A percentile compares a stretch with the other conserved stretches of the same genome.
Evolutionary conservation across 441 rosid genomes (phyloP).

Genomic region (Arabidopsis lyrata): DNA sequence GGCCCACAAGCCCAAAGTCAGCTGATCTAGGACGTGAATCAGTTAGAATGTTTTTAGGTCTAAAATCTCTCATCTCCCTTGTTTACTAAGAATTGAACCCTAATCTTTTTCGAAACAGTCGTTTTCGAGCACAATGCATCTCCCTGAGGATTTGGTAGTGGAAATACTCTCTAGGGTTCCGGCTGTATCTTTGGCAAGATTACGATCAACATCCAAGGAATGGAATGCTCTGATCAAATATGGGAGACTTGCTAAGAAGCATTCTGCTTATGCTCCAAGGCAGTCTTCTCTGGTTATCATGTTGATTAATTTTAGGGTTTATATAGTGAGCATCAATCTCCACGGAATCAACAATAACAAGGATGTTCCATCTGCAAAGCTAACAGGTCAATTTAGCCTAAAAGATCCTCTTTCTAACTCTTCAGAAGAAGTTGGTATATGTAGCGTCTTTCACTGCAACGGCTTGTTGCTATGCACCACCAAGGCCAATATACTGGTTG

Average conservation of each 20-base stretch:
- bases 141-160: constrained; percentile 6
- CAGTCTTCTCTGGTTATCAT: not conserved
- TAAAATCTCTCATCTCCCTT: not conserved
- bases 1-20: not conserved
- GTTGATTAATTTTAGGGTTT: not conserved
- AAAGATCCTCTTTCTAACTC: constrained; percentile 3
- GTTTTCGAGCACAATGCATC: not conserved
- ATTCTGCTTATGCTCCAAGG: constrained; percentile 4
- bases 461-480: constrained; percentile 29
- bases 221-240: not conserved
- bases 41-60: not conserved
- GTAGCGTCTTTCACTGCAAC: constrained; percentile 5
- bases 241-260: not conserved
- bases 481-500: not conserved
- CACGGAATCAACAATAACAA: not conserved
- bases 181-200: not conserved
- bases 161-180: constrained; percentile 20
- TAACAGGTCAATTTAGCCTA: constrained; percentile 5
- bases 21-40: not conserved
- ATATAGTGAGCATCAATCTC: not conserved
- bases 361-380: not conserved
- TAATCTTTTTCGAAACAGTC: too few species aligned
- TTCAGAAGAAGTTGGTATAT: not conserved
- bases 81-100: not conserved
- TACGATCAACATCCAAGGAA: not conserved